These are phyloP conservation scores for Boletus nobilissimus DNA, from an alignment of 1,284 basidiomycete species.

Conservation along the genomic window DNA sequence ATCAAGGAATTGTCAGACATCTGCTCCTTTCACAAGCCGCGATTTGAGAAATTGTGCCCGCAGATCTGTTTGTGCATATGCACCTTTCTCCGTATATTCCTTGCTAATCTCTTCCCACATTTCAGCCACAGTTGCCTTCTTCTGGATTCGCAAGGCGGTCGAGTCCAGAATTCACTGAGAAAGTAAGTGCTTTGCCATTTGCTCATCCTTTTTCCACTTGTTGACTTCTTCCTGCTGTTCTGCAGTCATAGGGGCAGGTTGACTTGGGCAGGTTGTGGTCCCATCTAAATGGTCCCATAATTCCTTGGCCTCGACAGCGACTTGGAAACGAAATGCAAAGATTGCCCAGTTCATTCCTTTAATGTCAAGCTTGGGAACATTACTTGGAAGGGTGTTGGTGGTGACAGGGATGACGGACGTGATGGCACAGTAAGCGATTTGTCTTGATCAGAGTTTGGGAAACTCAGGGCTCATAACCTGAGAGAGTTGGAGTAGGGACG, in stretches of 20 bases:
- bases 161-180: neutral
- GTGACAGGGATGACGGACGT: too few relatives aligned
- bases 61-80: neutral
- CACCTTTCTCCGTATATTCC: neutral
- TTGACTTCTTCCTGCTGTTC: neutral
- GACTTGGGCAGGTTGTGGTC: fast-evolving
- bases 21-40: neutral
- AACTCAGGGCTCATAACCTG: too few relatives aligned
- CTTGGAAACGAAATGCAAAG: slow-evolving; percentile 2
- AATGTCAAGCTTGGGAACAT: too few relatives aligned
- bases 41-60: neutral
- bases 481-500: too few relatives aligned
- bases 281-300: slow-evolving; percentile 9
- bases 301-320: neutral
- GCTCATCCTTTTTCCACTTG: neutral
- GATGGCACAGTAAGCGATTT: too few relatives aligned
- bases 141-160: neutral
- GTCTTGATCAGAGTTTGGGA: too few relatives aligned
- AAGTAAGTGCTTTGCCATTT: neutral
- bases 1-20: neutral
- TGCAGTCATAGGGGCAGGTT: neutral
- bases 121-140: neutral
- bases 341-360: too few relatives aligned
- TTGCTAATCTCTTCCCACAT: neutral
- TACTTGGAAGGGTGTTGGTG: too few relatives aligned